These are phyloP conservation scores for Zymoseptoria tritici DNA, from an alignment of 2,329 filamentous ascomycete genomes.

Conservation along the genomic window DNA sequence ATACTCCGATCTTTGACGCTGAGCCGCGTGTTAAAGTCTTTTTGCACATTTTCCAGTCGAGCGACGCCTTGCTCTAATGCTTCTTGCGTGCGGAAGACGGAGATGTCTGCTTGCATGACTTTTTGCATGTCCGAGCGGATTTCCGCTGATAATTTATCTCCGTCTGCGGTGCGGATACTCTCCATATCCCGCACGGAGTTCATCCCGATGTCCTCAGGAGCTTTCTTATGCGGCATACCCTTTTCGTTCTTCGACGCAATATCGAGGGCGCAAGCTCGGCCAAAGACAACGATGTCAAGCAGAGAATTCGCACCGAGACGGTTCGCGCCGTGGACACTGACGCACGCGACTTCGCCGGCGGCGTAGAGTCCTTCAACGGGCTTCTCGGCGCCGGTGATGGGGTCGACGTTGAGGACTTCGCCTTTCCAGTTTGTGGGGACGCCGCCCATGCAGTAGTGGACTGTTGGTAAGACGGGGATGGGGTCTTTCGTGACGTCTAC, in stretches of 20 bases:
- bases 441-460: slow-evolving; percentile 47
- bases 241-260: slow-evolving; percentile 35
- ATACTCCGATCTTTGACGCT: slow-evolving; percentile 37
- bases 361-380: slow-evolving; percentile 42
- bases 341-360: slow-evolving; percentile 43
- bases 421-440: slow-evolving; percentile 45
- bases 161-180: slow-evolving; percentile 31
- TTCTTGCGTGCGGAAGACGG: slow-evolving; percentile 40
- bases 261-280: slow-evolving; percentile 39
- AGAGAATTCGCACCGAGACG: slow-evolving; percentile 43
- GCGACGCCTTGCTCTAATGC: slow-evolving; percentile 31
- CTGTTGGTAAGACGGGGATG: slow-evolving; percentile 45
- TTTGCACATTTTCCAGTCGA: slow-evolving; percentile 30
- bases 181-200: slow-evolving; percentile 27
- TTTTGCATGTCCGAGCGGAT: slow-evolving; percentile 39
- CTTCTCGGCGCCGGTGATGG: slow-evolving; percentile 31
- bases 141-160: slow-evolving; percentile 32
- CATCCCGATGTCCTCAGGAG: slow-evolving; percentile 28
- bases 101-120: slow-evolving; percentile 41
- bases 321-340: slow-evolving; percentile 44
- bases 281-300: slow-evolving; percentile 45
- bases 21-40: slow-evolving; percentile 31
- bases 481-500: slow-evolving; percentile 44
- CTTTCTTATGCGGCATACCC: slow-evolving; percentile 30
- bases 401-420: slow-evolving; percentile 38